Conservation (phyloP, 257 asterid genomes). For the Avicennia marina region DNA sequence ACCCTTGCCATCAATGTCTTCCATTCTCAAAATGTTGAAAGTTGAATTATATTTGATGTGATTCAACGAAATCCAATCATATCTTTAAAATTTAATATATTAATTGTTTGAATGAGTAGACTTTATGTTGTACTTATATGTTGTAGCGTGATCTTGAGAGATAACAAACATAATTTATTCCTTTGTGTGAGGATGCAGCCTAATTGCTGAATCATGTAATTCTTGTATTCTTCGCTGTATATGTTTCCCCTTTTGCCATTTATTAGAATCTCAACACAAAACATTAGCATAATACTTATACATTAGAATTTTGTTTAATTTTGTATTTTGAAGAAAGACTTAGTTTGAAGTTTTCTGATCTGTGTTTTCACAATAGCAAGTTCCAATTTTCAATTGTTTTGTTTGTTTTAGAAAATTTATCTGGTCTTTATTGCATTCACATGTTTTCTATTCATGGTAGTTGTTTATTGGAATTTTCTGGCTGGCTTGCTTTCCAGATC, state of each 20-base stretch:
- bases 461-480: conserved; percentile 5
- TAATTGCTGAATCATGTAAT: background rate
- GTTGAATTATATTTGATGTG: background rate
- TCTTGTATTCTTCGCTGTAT: background rate
- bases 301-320: background rate
- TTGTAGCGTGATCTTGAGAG: background rate
- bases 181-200: background rate
- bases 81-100: too few species aligned
- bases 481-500: conserved; percentile 11
- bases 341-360: conserved; percentile 1
- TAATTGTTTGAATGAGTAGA: background rate
- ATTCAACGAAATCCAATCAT: too few species aligned
- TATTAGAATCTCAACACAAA: background rate
- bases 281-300: background rate
- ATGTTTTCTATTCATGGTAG: too few species aligned
- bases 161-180: background rate
- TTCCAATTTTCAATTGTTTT: conserved; percentile 7
- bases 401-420: conserved; percentile 8
- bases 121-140: background rate
- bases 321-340: background rate
- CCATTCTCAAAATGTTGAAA: too few species aligned
- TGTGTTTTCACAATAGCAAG: conserved; percentile 8
- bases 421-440: background rate
- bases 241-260: background rate
- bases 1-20: background rate